A percentile compares a stretch with the other conserved stretches of the same genome.
phyloP scores from a whole-genome alignment of 2,329 filamentous ascomycete genomes.

The Zymoseptoria tritici region DNA sequence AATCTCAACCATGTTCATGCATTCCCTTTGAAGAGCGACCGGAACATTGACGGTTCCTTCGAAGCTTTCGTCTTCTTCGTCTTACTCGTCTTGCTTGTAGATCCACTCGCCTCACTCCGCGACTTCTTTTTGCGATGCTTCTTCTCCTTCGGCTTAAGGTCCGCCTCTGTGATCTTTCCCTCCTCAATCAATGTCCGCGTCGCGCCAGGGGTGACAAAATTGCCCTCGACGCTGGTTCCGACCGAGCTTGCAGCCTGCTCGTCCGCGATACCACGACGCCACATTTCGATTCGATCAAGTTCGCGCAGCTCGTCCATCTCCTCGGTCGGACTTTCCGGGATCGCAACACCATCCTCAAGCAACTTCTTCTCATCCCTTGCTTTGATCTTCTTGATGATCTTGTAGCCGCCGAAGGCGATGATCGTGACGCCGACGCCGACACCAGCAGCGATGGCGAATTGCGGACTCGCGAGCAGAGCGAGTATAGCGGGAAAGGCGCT shows the following conservation, averaged over 20 bases:
- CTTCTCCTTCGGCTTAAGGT: conserved; percentile 32
- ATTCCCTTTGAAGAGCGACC: conserved; percentile 34
- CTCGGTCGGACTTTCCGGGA: conserved; percentile 17
- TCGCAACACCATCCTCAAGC: conserved; percentile 6
- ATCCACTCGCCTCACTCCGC: conserved; percentile 17
- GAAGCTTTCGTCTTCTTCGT: conserved; percentile 22
- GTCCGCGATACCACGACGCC: conserved; percentile 58
- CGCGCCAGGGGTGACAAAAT: conserved; percentile 57
- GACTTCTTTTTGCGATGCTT: conserved; percentile 27
- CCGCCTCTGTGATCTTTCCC: conserved; percentile 40
- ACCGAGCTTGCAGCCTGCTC: conserved; percentile 43
- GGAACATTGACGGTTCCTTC: conserved; percentile 38
- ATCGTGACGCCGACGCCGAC: conserved; percentile 89
- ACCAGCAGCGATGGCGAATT: conserved; percentile 89
- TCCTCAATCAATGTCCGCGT: conserved; percentile 38
- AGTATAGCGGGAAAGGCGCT: conserved; percentile 77
- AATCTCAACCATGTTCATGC: conserved; percentile 1
- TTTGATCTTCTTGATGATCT: conserved; percentile 84
- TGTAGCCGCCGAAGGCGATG: conserved; percentile 92
- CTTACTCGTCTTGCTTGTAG: conserved; percentile 11
- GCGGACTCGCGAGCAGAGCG: conserved; percentile 75
- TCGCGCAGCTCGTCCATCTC: conserved; percentile 52
- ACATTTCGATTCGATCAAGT: conserved; percentile 51
- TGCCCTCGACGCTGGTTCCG: conserved; percentile 57
- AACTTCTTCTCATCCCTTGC: conserved; percentile 21